Base-by-base conservation (phyloP, 2,329 filamentous ascomycete genomes). In the Ceratocystis albifundus region DNA sequence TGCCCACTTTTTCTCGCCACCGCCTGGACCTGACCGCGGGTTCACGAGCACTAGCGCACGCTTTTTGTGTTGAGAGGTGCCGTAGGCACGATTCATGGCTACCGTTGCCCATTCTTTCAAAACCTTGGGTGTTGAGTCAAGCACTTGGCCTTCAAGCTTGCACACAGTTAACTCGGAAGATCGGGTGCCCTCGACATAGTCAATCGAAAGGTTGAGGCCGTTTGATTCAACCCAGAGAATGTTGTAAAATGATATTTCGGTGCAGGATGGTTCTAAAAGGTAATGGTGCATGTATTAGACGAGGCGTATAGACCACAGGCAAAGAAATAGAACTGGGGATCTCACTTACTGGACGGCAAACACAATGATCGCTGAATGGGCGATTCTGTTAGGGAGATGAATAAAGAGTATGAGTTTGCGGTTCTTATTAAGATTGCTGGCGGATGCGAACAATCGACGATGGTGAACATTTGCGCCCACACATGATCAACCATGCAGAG, bases 31-130 rank as follows among this genome's bases (percentile, higher is more conserved):
- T 15, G 91, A 90, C 71, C 92, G 88, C 0, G 94, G 94, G 74
- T 99, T 99, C 69, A 99, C 82, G 55, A 97, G 78, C 12, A 97
- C 86, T 74, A 94, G 96, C 69, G 94, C 86, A 61, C 90, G 85
- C 75, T 91, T 94, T 67, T 80, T 82, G 65, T 81, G 82, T 71
- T 88, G 84, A 1, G 88, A 82, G 6, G 77, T 66, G 78, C 87
- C 77, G 72, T 96, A 96, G 28, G 92, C 85, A 61, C 81, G 80
- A 45, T 84, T 77, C 22, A 96, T 74, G 44, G 96, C 80, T 64
- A 77, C 78, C 32, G 80, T 78, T 46, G 86, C 77, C 85, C 90
- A 96, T 66, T 74, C 71, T 61, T 81, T 78, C 7, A 80, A 77
- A n/a, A 80, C 75, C 57, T 77, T 76, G 53, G 80, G 73, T 64